These are phyloP conservation scores for Cephalotrichum gorgonifer DNA, from an alignment of 2,329 filamentous ascomycete species.

Conservation along the genomic window DNA sequence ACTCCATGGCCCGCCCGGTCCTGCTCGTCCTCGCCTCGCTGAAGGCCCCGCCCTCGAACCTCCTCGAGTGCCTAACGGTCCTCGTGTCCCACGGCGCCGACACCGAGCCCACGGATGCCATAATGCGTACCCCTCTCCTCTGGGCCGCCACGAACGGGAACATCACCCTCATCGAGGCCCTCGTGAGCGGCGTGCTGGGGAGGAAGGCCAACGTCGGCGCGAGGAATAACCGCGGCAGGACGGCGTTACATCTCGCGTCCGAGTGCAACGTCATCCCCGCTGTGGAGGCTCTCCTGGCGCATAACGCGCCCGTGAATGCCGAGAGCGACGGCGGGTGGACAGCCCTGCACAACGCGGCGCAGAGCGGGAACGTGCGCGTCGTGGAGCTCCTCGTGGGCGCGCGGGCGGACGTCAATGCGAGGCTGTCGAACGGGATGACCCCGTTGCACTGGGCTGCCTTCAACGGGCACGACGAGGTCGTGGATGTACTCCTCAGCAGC, in stretches of 20 bases:
- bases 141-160: conserved; percentile 17
- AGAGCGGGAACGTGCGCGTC: conserved; percentile 4
- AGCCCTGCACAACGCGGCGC: conserved; percentile 5
- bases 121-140: conserved; percentile 11
- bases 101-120: conserved; percentile 9
- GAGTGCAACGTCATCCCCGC: conserved; percentile 17
- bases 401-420: conserved; percentile 16
- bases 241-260: conserved; percentile 19
- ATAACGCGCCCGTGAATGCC: not conserved
- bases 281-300: conserved; percentile 14
- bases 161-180: conserved; percentile 20
- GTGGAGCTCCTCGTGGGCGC: conserved; percentile 16
- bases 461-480: conserved; percentile 17
- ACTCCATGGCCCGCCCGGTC: not conserved
- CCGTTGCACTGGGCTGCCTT: conserved; percentile 21
- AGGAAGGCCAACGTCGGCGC: conserved; percentile 14
- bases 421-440: conserved; percentile 18
- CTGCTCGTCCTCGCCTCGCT: not conserved
- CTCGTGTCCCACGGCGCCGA: conserved; percentile 11
- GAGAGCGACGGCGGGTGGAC: conserved; percentile 4
- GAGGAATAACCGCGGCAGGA: conserved; percentile 19
- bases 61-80: not conserved
- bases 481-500: conserved; percentile 10
- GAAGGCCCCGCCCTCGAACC: not conserved
- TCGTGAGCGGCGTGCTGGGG: conserved; percentile 15